These are phyloP conservation scores for Aspergillus sp. DNA, from an alignment of 2,329 filamentous ascomycete species.

Conservation along the genomic window DNA sequence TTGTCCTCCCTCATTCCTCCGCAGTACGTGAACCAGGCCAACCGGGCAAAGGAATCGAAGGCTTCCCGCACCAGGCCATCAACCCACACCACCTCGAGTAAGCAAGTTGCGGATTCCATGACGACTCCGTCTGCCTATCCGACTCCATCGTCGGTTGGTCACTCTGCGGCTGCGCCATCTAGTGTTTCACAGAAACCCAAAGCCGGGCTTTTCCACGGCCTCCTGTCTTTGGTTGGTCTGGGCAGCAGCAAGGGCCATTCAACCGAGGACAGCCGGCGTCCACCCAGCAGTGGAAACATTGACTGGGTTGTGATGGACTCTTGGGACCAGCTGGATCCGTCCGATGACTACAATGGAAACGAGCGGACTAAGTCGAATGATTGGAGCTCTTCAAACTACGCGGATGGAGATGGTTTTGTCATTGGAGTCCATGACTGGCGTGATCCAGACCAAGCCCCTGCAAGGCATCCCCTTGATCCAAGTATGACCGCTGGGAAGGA, in stretches of 20 bases:
- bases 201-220: constrained; percentile 35
- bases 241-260: constrained; percentile 22
- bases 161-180: constrained; percentile 10
- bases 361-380: constrained; percentile 12
- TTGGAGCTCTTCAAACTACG: constrained; percentile 9
- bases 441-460: constrained; percentile 63
- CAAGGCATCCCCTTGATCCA: constrained; percentile 22
- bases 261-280: constrained; percentile 52
- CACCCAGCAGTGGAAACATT: constrained; percentile 65
- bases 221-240: constrained; percentile 41
- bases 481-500: constrained; percentile 20
- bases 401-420: constrained; percentile 58
- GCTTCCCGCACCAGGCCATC: constrained; percentile 39
- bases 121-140: constrained; percentile 24
- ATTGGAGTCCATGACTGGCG: constrained; percentile 86
- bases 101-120: constrained; percentile 17
- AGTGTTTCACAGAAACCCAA: constrained; percentile 12
- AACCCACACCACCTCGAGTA: constrained; percentile 14
- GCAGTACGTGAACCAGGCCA: constrained; percentile 56
- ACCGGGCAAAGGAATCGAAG: constrained; percentile 53
- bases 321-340: constrained; percentile 49
- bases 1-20: constrained; percentile 78
- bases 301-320: constrained; percentile 67
- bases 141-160: constrained; percentile 26
- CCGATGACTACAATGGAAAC: constrained; percentile 1